These are phyloP conservation scores for Petunia secreta DNA, from an alignment of 257 asterid genomes.

Conservation along the genomic window DNA sequence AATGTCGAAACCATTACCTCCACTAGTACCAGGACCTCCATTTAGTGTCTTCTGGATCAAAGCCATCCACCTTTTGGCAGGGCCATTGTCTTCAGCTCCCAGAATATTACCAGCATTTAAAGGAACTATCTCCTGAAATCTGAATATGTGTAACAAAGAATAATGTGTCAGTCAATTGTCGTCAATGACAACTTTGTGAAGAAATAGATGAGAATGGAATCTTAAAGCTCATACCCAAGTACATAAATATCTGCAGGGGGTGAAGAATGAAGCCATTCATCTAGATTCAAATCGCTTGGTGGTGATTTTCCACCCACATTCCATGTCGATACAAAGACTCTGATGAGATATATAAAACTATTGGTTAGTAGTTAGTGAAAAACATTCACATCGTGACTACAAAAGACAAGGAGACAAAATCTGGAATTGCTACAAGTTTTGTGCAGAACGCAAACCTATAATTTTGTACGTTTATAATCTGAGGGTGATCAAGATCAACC, in stretches of 20 bases:
- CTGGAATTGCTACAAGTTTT: neutral
- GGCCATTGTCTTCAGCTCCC: slow-evolving; percentile 68
- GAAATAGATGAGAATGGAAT: neutral
- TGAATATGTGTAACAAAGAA: slow-evolving; percentile 29
- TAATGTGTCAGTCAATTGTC: neutral
- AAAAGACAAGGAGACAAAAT: neutral
- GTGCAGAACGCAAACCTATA: slow-evolving; percentile 29
- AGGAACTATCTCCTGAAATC: slow-evolving; percentile 93
- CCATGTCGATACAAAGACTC: slow-evolving; percentile 41
- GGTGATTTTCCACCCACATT: slow-evolving; percentile 40
- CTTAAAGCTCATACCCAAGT: slow-evolving; percentile 30
- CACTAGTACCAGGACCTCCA: slow-evolving; percentile 69
- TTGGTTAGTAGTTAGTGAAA: neutral
- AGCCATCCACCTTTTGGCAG: slow-evolving; percentile 74
- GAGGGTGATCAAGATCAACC: slow-evolving; percentile 31
- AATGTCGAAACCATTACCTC: slow-evolving; percentile 42
- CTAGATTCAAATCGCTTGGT: slow-evolving; percentile 26
- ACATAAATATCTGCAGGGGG: slow-evolving; percentile 41
- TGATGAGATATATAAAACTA: slow-evolving; percentile 5
- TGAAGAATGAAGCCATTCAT: slow-evolving; percentile 37
- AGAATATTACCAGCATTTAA: slow-evolving; percentile 84
- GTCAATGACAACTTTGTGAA: neutral
- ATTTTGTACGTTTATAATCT: slow-evolving; percentile 24
- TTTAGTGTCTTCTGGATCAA: slow-evolving; percentile 65
- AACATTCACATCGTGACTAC: neutral